A percentile compares a stretch with the other conserved stretches of the same genome.
These are phyloP conservation scores for Camellia lanceoleosa DNA, from an alignment of 148 eudicot genomes.

Conservation along the genomic window DNA sequence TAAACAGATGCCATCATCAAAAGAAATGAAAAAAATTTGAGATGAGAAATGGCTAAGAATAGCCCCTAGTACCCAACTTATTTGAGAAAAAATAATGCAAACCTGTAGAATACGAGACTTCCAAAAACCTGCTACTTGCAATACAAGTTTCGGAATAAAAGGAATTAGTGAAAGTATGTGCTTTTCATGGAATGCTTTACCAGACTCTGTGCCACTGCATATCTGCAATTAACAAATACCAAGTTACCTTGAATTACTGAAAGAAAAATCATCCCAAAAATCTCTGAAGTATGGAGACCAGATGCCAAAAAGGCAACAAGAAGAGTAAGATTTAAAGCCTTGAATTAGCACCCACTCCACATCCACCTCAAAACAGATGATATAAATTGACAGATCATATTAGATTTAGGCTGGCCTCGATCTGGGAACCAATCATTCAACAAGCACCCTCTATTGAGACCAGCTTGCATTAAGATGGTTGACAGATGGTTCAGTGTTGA, in stretches of 20 bases:
- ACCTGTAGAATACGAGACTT: conserved; percentile 73
- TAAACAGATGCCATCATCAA: conserved; percentile 5
- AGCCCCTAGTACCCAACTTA: background rate
- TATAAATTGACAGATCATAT: background rate
- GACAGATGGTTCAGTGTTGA: background rate
- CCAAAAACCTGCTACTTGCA: conserved; percentile 49
- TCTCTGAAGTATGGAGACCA: background rate
- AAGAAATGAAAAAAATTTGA: background rate
- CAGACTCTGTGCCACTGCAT: conserved; percentile 31
- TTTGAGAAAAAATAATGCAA: background rate
- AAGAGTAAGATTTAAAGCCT: background rate
- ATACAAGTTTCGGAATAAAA: conserved; percentile 61
- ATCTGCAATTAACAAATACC: conserved; percentile 43
- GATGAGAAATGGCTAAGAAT: background rate
- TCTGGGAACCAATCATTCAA: background rate
- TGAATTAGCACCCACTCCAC: background rate
- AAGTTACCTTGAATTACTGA: background rate
- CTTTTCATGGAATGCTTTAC: conserved; percentile 49
- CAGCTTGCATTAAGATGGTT: background rate
- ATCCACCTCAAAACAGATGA: background rate
- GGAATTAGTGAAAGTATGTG: conserved; percentile 62
- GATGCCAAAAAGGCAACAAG: background rate
- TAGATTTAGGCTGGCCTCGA: background rate
- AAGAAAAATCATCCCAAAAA: background rate
- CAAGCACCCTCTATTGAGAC: conserved; percentile 1